Base-by-base conservation (phyloP, 2,329 filamentous ascomycete genomes). In the Tolypocladium nubicola region DNA sequence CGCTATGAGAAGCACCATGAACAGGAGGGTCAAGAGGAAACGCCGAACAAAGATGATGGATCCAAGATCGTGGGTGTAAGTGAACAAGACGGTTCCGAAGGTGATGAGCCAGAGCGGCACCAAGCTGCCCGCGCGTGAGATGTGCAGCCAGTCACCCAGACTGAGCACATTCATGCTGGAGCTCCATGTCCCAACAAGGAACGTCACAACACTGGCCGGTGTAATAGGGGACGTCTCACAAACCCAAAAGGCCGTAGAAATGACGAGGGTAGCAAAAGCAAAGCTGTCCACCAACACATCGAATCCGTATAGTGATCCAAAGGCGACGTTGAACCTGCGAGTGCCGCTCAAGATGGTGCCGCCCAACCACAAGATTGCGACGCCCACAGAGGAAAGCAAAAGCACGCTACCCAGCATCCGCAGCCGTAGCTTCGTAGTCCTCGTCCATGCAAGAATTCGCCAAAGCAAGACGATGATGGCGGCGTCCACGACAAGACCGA, bases 381-480 rank as follows among this genome's bases (percentile, higher is more conserved):
- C 70, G 8, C 67, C 70, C 3, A 76, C 37, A 0, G 77, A 71
- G 1, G 77, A 72, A 10, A 72, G 59, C 1, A 75, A 58, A 6
- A 82, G 62, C 2, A 80, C 70, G 2, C 67, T 67, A 7, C 75
- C 73, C 10, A 83, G 64, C 1, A 71, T 75, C 11, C 71, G 73
- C n/a, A 83, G 65, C 3, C 78, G 74, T 38, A 68, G 66, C 60
- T 74, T 78, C 7, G 76, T 75, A 0, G 77, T 79, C 45, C 76
- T 73, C 1, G 76, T 70, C 78, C 79, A 81, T 14, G 75, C 73
- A 6, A 83, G 65, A 4, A 80, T 70, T 40, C 79, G 75, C 79
- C 80, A 83, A 2, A 74, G 59, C 11, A 80, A 65, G n/a, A 80
- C 64, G 23, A 78, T 63, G 55, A 81, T 75, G 43, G 67, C 57